Conservation (phyloP, 495 filamentous ascomycete species). For the Penicillium roqueforti region DNA sequence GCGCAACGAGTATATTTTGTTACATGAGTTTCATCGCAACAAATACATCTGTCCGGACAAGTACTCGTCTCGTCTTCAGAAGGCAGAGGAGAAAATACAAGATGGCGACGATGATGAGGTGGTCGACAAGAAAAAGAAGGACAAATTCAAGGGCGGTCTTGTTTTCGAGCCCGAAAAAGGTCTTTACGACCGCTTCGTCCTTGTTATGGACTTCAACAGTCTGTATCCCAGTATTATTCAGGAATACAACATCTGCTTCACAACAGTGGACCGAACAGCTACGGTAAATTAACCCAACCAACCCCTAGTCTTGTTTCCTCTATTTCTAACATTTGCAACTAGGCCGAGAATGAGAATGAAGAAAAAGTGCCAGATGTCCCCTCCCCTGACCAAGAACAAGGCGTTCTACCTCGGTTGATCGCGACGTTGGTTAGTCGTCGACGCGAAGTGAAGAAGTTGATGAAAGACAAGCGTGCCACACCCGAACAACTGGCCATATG, state of each 20-base stretch:
- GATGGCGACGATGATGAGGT: constrained; percentile 66
- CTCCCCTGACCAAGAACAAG: constrained; percentile 61
- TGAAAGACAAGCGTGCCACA: constrained; percentile 89
- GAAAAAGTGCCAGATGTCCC: constrained; percentile 76
- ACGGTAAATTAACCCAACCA: constrained; percentile 41
- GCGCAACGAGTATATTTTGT: constrained; percentile 97
- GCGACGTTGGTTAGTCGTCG: constrained; percentile 82
- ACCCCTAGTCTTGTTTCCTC: neutral
- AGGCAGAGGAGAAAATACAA: constrained; percentile 59
- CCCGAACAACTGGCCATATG: constrained; percentile 85
- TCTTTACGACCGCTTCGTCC: constrained; percentile 90
- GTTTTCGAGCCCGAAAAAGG: constrained; percentile 98
- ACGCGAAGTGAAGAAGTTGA: constrained; percentile 85
- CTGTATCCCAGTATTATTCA: constrained; percentile 98
- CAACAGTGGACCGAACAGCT: constrained; percentile 76
- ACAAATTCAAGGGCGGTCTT: constrained; percentile 97
- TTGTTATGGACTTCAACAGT: constrained; percentile 99
- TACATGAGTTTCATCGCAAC: constrained; percentile 92
- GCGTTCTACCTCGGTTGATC: constrained; percentile 86
- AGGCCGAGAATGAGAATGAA: constrained; percentile 71
- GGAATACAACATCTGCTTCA: constrained; percentile 99
- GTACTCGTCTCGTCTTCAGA: constrained; percentile 63
- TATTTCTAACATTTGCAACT: constrained; percentile 12
- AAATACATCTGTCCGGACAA: constrained; percentile 99
- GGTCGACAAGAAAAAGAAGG: constrained; percentile 94